Evolutionary conservation across 257 asterid species (phyloP).

Genomic region (Solanum pennellii): DNA sequence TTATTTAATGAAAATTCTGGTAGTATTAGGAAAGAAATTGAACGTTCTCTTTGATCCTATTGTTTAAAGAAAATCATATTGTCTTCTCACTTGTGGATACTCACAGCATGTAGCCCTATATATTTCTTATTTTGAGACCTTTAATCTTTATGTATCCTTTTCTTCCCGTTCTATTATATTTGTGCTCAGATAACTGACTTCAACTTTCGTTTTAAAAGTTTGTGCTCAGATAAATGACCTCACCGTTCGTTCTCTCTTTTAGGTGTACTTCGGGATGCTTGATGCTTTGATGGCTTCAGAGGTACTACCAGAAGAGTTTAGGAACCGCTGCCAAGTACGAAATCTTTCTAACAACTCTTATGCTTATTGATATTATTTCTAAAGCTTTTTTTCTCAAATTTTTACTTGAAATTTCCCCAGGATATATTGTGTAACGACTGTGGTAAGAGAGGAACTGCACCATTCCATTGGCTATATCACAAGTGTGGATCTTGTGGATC

Average conservation of each 20-base stretch:
- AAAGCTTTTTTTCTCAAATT: neutral
- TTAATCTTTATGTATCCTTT: neutral
- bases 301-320: conserved; percentile 86
- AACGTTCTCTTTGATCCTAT: neutral
- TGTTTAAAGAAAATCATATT: neutral
- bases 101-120: neutral
- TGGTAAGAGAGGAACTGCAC: conserved; percentile 62
- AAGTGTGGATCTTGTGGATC: conserved; percentile 82
- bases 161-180: neutral
- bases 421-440: conserved; percentile 89
- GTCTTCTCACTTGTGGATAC: neutral
- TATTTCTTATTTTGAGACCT: neutral
- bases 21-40: neutral
- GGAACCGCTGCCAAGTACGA: conserved; percentile 67
- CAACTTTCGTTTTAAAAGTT: too few relatives aligned
- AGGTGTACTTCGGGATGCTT: conserved; percentile 97
- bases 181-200: too few relatives aligned
- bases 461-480: conserved; percentile 92
- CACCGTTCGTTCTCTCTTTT: neutral
- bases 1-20: neutral
- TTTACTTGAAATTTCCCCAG: conserved; percentile 20
- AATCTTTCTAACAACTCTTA: neutral
- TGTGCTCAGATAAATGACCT: neutral
- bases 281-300: conserved; percentile 93
- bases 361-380: neutral